Conservation (phyloP, 345 rosid genomes). For the Hibiscus mutabilis region DNA sequence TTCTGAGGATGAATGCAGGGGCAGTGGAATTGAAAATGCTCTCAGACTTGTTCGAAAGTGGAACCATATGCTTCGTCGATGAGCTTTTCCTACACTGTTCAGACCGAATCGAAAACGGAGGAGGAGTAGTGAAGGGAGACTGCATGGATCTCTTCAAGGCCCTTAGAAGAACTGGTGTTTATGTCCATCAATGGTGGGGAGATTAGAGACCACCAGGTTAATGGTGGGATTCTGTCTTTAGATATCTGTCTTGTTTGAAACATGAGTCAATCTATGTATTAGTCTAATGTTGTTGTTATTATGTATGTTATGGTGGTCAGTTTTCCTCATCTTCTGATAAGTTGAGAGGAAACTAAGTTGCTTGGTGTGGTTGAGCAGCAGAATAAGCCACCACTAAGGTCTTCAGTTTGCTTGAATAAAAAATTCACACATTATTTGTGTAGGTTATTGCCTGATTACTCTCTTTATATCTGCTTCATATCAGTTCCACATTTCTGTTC, state of each 20-base stretch:
- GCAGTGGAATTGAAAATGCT: constrained; percentile 56
- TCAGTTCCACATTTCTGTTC: background rate
- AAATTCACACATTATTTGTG: background rate
- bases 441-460: background rate
- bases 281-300: no score
- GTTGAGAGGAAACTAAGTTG: no score
- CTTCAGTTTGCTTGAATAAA: background rate
- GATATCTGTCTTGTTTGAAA: background rate
- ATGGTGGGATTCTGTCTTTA: background rate
- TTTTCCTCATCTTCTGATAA: no score
- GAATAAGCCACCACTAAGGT: constrained; percentile 34
- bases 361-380: constrained; percentile 25
- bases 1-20: constrained; percentile 70
- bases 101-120: constrained; percentile 22
- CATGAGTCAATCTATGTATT: background rate
- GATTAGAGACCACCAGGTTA: constrained; percentile 21
- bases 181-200: constrained; percentile 87
- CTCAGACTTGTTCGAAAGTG: constrained; percentile 47
- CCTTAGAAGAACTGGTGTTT: constrained; percentile 64
- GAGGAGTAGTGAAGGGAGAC: constrained; percentile 24
- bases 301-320: no score
- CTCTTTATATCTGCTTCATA: background rate
- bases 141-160: constrained; percentile 50
- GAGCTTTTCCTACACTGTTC: constrained; percentile 70
- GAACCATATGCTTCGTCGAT: constrained; percentile 61